Evolutionary conservation across 2,329 filamentous ascomycete genomes (phyloP), one percentile per base, ranked within the genome.

Genomic region (Ascochyta clinopodiicola): DNA sequence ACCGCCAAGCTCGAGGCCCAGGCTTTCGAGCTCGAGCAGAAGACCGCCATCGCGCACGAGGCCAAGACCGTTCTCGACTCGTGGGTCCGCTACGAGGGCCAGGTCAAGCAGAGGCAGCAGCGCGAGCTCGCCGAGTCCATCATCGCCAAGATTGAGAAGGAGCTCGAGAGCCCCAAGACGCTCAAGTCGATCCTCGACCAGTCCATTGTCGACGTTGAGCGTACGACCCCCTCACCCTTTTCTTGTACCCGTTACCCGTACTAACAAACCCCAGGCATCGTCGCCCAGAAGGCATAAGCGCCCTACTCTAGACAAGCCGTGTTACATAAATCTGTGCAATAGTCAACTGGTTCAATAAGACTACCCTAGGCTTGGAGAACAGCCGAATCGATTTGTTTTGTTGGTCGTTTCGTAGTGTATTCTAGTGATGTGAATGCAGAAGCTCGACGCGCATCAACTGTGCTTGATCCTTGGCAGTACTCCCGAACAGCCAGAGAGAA

Each of bases 31-130:
- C 88, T 98, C 68, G 92, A 98, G 86, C 95, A 99, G 83, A 89
- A 88, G 83, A 97, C 94, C 60, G 90, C 92, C 70, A 84, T 99
- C 66, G 92, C 92, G 56, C 83, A 87, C 63, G 95, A 99, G 86
- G 94, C 94, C 75, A 99, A 97, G 89, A 75, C 85, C 60, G 95
- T 98, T 57, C 88, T 99, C 65, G 95, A 99, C 79, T 97, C 92
- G 55, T 99, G 95, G 96, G 93, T 98, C 64, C 90, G 95, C 78
- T 99, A 99, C 81, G 95, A 99, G 84, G 84, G 90, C 72, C 95
- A 98, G 85, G 93, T 99, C 76, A 99, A 98, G 90, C 90, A 94
- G 84, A 90, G 95, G 79, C 92, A 99, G 85, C 95, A 99, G 86
- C 89, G 86, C 81, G 95, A 99, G 86, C 87, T 99, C 66, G 92